Base-by-base conservation (phyloP, 495 filamentous ascomycete genomes). In the Tuber aestivum region DNA sequence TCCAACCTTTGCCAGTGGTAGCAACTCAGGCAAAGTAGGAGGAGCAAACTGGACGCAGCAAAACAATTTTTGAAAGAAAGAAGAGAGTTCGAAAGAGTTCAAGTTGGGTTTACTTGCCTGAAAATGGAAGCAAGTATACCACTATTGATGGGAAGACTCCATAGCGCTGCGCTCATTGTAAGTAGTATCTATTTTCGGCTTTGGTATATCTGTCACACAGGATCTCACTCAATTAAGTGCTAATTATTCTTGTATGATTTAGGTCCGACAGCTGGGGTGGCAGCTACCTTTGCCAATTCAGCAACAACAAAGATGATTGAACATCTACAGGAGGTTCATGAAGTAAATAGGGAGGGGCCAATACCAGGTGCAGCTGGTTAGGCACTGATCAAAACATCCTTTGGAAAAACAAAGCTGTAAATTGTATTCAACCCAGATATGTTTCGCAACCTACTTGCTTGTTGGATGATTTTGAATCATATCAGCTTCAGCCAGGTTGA, bases 381-480 rank as follows among this genome's bases (percentile, higher is more conserved):
- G 7, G 27, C 35, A 10, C 72, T 61, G 37, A 1, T 75, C 8
- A 38, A 70, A 40, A 56, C 40, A 2, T 56, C 56, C 5, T 75
- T 75, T 41, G 73, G 56, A 4, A 70, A 70, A 38, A 44, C 14
- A 16, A 20, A 18, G 14, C 32, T 16, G 0, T 4, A 18, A 72
- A 75, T 75, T 3, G 14, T 35, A 35, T 75, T 75, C 32, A 75
- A 70, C 37, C 7, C 2, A 23, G 65, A 70, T 23, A 20, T 71
- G 14, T 75, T 75, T 71, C 73, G 40, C 23, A 9, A 20, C 27
- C 35, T 35, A 32, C 27, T 75, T 21, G 6, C 37, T 20, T 6
- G 32, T 23, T 75, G 73, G 73, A 70, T 75, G 8, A 16, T 71
- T 70, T 56, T 44, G 16, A 42, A 71, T 16, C 35, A 40, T 20